A percentile compares a stretch with the other conserved stretches of the same genome.
Evolutionary conservation across 768 basidiomycete species (phyloP).

Genomic region (Lyophyllum shimeji): DNA sequence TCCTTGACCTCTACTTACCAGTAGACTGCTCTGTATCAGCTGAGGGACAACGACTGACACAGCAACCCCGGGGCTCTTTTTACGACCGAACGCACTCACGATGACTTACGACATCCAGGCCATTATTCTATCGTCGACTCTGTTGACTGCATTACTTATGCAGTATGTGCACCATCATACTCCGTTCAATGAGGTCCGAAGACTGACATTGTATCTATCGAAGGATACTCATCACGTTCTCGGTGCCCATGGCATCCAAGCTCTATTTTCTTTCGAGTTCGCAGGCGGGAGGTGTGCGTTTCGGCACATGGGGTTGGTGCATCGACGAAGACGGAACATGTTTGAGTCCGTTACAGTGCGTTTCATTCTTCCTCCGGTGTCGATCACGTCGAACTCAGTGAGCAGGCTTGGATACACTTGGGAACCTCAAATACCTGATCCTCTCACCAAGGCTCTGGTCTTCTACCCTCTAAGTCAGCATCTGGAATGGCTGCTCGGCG

Average conservation of each 20-base stretch:
- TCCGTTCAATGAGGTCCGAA: neutral
- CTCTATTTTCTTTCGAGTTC: conserved; percentile 38
- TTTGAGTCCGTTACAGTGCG: conserved; percentile 26
- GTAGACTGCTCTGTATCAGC: neutral
- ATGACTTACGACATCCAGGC: conserved; percentile 8
- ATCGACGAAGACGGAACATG: conserved; percentile 30
- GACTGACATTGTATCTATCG: neutral
- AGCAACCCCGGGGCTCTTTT: neutral
- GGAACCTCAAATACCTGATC: conserved; percentile 32
- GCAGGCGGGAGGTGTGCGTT: conserved; percentile 38
- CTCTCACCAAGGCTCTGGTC: conserved; percentile 33
- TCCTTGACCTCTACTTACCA: neutral
- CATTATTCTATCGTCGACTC: conserved; percentile 3
- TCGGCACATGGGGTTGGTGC: conserved; percentile 46
- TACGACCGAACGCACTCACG: neutral
- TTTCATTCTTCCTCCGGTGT: neutral
- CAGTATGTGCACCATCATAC: conserved; percentile 3
- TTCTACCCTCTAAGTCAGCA: conserved; percentile 35
- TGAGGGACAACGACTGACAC: neutral
- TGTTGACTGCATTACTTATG: conserved; percentile 10
- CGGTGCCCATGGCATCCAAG: conserved; percentile 27
- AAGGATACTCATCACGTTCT: conserved; percentile 34
- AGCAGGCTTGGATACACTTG: conserved; percentile 37
- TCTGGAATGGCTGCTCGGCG: neutral
- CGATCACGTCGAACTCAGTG: neutral